phyloP scores from a whole-genome alignment of 805 yeast genomes.

The Ogataea wickerhamii region DNA sequence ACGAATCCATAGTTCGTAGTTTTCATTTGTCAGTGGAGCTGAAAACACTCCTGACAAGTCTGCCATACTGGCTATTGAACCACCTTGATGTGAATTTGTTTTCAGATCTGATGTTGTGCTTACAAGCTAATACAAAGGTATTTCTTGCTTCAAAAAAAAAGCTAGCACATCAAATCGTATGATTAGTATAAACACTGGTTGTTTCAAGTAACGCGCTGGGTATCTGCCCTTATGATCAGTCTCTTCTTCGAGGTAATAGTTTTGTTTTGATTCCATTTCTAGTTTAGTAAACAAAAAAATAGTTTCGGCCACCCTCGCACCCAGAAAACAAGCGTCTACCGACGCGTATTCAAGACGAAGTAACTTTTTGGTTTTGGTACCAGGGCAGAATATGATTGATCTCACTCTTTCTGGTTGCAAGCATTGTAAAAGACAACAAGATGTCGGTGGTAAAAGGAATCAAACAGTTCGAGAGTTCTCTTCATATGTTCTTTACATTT shows the following conservation, averaged over 20 bases:
- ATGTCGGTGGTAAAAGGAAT: conserved; percentile 12
- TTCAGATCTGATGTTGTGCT: no score
- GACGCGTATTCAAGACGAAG: no score
- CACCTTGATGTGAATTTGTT: no score
- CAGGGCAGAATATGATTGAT: no score
- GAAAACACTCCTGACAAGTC: conserved; percentile 16
- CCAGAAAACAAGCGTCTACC: no score
- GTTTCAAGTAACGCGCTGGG: no score
- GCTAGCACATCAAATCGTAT: no score
- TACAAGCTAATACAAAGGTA: no score
- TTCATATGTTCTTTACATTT: neutral
- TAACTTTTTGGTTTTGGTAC: no score
- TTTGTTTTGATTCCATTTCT: conserved; percentile 7
- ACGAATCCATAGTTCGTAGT: conserved; percentile 78
- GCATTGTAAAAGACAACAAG: conserved; percentile 15
- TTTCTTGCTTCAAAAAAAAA: no score
- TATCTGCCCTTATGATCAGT: no score
- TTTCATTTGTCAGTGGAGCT: conserved; percentile 33
- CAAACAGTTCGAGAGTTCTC: conserved; percentile 4
- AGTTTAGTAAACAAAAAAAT: conserved; percentile 7
- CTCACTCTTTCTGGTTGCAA: conserved; percentile 6
- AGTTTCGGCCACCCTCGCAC: neutral
- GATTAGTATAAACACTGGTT: no score
- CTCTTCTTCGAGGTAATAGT: neutral
- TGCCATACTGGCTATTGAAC: conserved; percentile 10